These are phyloP conservation scores for Chionographis japonica DNA, from an alignment of 106 monocot species.

Conservation along the genomic window DNA sequence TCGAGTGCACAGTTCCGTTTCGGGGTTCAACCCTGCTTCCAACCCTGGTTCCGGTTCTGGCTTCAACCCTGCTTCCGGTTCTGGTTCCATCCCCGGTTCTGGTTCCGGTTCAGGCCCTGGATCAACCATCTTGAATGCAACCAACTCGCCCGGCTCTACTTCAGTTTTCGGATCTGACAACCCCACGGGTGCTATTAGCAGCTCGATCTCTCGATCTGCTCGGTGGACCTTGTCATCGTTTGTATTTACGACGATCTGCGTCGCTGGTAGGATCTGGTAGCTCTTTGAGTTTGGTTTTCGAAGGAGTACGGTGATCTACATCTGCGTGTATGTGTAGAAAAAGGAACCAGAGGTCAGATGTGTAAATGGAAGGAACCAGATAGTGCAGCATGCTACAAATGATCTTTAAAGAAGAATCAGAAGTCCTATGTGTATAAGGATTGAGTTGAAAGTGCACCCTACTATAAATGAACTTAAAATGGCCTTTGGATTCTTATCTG, in stretches of 20 bases:
- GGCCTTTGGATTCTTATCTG: too few relatives aligned
- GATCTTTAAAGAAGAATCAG: not conserved
- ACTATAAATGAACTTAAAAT: too few relatives aligned
- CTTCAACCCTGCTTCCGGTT: not conserved
- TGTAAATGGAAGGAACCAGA: conserved; percentile 15
- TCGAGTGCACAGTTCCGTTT: conserved; percentile 32
- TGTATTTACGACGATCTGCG: conserved; percentile 12
- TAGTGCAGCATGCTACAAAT: not conserved
- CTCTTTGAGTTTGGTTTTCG: not conserved
- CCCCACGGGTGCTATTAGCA: conserved; percentile 29
- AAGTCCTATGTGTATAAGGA: too few relatives aligned
- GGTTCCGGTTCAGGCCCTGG: conserved; percentile 19
- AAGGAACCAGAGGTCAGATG: conserved; percentile 12
- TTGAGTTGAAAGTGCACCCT: too few relatives aligned
- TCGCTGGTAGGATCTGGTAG: conserved; percentile 23
- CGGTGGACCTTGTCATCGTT: conserved; percentile 10
- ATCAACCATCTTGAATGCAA: conserved; percentile 37
- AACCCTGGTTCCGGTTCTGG: not conserved
- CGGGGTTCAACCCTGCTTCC: conserved; percentile 23
- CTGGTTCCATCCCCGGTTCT: not conserved
- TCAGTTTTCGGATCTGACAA: conserved; percentile 51
- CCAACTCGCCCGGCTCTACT: conserved; percentile 26
- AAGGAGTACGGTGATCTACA: not conserved
- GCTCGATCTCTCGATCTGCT: conserved; percentile 19
- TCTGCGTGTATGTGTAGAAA: conserved; percentile 2